phyloP scores from a whole-genome alignment of 2,329 filamentous ascomycete genomes.

The Neopestalotiopsis clavispora region DNA sequence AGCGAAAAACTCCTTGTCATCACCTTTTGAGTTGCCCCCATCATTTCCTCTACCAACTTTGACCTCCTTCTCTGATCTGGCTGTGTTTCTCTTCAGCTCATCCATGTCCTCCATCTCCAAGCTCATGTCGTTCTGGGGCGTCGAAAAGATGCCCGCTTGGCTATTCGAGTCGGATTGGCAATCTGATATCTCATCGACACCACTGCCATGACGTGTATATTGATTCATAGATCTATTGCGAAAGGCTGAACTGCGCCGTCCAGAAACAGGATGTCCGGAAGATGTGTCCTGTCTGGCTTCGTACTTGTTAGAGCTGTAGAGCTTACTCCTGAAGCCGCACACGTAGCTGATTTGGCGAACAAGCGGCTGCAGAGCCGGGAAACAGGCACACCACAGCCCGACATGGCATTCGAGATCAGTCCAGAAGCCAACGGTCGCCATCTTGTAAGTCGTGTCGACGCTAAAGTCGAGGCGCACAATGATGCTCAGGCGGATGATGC shows the following conservation, averaged over 20 bases:
- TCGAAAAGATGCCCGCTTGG: slow-evolving; percentile 3
- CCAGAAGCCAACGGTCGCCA: slow-evolving; percentile 42
- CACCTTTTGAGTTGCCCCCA: neutral
- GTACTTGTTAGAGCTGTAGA: slow-evolving; percentile 13
- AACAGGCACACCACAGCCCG: slow-evolving; percentile 47
- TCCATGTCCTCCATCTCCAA: slow-evolving; percentile 13
- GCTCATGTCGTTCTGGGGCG: neutral
- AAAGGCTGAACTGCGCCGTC: neutral
- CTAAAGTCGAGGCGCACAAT: slow-evolving; percentile 36
- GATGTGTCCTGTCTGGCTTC: neutral
- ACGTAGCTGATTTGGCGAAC: slow-evolving; percentile 1
- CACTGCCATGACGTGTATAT: slow-evolving; percentile 7
- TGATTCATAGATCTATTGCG: neutral
- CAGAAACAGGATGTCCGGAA: neutral
- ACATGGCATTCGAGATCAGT: slow-evolving; percentile 46
- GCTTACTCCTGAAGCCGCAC: slow-evolving; percentile 27
- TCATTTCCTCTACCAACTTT: neutral
- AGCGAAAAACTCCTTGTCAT: neutral
- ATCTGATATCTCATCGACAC: slow-evolving; percentile 8
- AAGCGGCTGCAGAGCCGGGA: slow-evolving; percentile 15
- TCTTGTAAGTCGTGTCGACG: slow-evolving; percentile 40
- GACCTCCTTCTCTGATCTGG: slow-evolving; percentile 4
- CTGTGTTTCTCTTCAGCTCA: slow-evolving; percentile 36
- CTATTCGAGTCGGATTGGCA: slow-evolving; percentile 11
- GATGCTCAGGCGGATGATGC: slow-evolving; percentile 43